phyloP scores from a whole-genome alignment of 225 moss, liverwort and hornwort species.

The Pseudisothecium myosuroides region DNA sequence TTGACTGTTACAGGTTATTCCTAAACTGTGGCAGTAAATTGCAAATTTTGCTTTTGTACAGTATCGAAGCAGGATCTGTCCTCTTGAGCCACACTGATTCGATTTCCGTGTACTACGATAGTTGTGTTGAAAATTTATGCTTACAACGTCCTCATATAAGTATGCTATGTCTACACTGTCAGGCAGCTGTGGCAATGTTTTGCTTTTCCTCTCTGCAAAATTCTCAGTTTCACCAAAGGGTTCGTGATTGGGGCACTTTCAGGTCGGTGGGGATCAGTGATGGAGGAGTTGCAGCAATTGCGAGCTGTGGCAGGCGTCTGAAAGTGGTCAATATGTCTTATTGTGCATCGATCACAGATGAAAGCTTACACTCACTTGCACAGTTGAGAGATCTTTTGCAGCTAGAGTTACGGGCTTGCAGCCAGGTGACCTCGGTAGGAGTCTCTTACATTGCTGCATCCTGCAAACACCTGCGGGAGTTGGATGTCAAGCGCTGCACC shows the following conservation, averaged over 20 bases:
- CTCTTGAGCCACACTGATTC: not conserved
- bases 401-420: slow-evolving; percentile 65
- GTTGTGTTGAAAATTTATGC: not conserved
- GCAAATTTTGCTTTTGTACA: not conserved
- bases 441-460: slow-evolving; percentile 36
- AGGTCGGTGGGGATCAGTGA: slow-evolving; percentile 66
- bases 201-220: not conserved
- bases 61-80: not conserved
- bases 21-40: not conserved
- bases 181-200: not conserved
- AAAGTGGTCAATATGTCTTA: slow-evolving; percentile 73
- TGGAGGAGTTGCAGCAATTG: slow-evolving; percentile 48
- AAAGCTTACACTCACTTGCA: slow-evolving; percentile 35
- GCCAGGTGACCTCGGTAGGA: slow-evolving; percentile 45
- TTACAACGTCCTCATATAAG: not conserved
- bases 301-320: slow-evolving; percentile 45
- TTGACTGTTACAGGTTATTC: slow-evolving; percentile 79
- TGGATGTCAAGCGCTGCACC: slow-evolving; percentile 67
- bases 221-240: not conserved
- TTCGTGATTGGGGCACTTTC: not conserved
- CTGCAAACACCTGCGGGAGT: slow-evolving; percentile 57
- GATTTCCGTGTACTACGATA: not conserved
- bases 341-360: slow-evolving; percentile 59
- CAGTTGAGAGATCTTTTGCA: slow-evolving; percentile 42
- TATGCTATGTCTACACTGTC: not conserved